Evolutionary conservation across 2,329 filamentous ascomycete genomes (phyloP).

Genomic region (Colletotrichum tropicale): DNA sequence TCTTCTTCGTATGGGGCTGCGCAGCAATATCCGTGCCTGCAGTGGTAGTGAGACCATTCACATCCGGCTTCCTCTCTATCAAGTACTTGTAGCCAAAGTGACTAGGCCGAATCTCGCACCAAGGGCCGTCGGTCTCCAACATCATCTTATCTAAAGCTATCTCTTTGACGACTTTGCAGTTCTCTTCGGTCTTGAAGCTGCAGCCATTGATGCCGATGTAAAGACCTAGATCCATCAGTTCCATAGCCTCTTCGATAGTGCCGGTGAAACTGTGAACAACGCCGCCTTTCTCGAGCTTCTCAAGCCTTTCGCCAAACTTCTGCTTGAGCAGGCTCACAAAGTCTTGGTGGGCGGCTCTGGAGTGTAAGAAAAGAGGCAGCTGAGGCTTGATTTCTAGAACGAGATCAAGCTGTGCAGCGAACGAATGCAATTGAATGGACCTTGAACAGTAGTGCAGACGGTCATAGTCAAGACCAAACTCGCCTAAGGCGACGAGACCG

Average conservation of each 20-base stretch:
- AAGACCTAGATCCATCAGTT: constrained; percentile 79
- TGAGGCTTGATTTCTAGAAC: constrained; percentile 72
- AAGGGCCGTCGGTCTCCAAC: constrained; percentile 96
- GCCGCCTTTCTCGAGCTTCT: constrained; percentile 73
- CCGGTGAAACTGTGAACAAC: constrained; percentile 97
- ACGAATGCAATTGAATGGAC: constrained; percentile 82
- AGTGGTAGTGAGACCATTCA: constrained; percentile 25
- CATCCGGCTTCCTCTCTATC: constrained; percentile 43
- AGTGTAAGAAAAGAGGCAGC: constrained; percentile 91
- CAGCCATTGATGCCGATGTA: constrained; percentile 97
- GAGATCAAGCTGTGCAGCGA: constrained; percentile 80
- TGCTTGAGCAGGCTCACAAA: constrained; percentile 75
- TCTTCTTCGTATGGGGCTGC: constrained; percentile 43
- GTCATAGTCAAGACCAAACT: constrained; percentile 97
- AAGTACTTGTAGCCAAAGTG: constrained; percentile 83
- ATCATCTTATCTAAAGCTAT: constrained; percentile 83
- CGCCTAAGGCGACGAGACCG: constrained; percentile 81
- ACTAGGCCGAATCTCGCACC: constrained; percentile 91
- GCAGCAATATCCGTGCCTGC: constrained; percentile 17
- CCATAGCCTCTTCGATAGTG: constrained; percentile 80
- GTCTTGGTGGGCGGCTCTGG: constrained; percentile 83
- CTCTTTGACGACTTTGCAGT: constrained; percentile 81
- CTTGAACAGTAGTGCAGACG: constrained; percentile 82
- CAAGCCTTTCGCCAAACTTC: constrained; percentile 61
- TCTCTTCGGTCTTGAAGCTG: constrained; percentile 92